Evolutionary conservation across 2,329 filamentous ascomycete species (phyloP).

Genomic region (Bipolaris gigantea): DNA sequence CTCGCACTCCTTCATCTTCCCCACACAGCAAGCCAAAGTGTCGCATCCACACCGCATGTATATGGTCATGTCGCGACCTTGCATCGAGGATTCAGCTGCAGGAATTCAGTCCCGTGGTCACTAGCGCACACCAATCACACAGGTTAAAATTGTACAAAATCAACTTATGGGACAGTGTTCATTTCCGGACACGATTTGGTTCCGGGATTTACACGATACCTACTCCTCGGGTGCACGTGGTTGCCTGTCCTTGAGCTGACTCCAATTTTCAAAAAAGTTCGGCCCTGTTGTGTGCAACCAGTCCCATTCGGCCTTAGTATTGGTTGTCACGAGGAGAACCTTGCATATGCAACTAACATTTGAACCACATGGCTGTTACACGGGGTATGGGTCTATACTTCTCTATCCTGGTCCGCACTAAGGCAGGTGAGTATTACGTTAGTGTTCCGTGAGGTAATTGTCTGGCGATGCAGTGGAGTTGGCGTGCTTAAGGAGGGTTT

Average conservation of each 20-base stretch:
- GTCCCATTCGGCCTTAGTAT: constrained; percentile 1
- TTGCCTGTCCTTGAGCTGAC: background rate
- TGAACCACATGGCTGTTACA: background rate
- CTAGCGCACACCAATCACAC: background rate
- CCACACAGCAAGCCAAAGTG: background rate
- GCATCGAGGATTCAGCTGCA: background rate
- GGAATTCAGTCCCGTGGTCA: background rate
- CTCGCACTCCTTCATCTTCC: background rate
- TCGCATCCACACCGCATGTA: background rate
- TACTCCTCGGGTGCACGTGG: background rate
- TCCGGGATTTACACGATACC: background rate
- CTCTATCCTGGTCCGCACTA: too few species aligned
- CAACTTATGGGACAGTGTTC: background rate
- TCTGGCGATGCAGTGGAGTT: too few species aligned
- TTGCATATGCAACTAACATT: background rate
- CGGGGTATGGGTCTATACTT: too few species aligned
- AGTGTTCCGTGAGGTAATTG: too few species aligned
- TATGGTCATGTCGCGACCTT: background rate
- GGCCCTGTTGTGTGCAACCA: background rate
- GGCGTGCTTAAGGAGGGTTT: too few species aligned
- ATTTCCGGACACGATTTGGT: background rate
- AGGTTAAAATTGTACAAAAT: background rate
- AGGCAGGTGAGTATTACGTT: too few species aligned
- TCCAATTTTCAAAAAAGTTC: background rate
- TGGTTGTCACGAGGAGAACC: background rate